A percentile compares a stretch with the other conserved stretches of the same genome.
Conservation (phyloP, 2,329 filamentous ascomycete species). For the Knufia fluminis region DNA sequence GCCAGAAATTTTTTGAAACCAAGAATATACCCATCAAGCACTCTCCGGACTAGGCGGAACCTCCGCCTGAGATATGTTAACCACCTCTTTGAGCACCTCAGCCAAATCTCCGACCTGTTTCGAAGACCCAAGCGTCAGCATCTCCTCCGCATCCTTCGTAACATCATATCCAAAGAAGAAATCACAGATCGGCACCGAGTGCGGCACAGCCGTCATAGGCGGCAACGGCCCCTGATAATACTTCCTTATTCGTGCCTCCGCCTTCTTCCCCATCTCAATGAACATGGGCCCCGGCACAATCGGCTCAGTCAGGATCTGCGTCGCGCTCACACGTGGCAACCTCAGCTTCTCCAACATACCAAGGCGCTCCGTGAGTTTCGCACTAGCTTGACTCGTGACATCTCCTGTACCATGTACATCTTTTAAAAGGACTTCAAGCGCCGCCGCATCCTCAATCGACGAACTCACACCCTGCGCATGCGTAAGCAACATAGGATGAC, state of each 20-base stretch:
- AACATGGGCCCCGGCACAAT: conserved; percentile 20
- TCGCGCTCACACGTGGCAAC: conserved; percentile 18
- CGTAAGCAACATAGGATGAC: conserved; percentile 21
- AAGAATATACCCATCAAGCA: no score
- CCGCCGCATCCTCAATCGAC: conserved; percentile 22
- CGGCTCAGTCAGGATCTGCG: conserved; percentile 22
- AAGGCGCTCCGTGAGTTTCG: conserved; percentile 17
- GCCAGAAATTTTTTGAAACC: no score
- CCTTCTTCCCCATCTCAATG: conserved; percentile 19
- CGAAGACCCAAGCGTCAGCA: no score
- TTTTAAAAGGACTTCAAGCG: conserved; percentile 20
- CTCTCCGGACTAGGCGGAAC: no score
- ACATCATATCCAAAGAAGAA: conserved; percentile 24
- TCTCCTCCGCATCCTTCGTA: conserved; percentile 15
- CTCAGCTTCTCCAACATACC: conserved; percentile 19
- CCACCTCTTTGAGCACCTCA: background rate
- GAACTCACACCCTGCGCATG: conserved; percentile 22
- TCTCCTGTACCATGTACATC: conserved; percentile 13
- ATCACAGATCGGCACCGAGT: conserved; percentile 20
- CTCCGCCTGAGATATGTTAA: background rate
- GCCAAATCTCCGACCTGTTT: conserved; percentile 1
- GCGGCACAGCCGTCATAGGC: conserved; percentile 18
- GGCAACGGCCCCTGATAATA: conserved; percentile 23
- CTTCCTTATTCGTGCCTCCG: conserved; percentile 19
- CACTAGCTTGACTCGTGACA: conserved; percentile 13